These are phyloP conservation scores for Cordyceps javanica DNA, from an alignment of 2,329 filamentous ascomycete species.

Conservation along the genomic window DNA sequence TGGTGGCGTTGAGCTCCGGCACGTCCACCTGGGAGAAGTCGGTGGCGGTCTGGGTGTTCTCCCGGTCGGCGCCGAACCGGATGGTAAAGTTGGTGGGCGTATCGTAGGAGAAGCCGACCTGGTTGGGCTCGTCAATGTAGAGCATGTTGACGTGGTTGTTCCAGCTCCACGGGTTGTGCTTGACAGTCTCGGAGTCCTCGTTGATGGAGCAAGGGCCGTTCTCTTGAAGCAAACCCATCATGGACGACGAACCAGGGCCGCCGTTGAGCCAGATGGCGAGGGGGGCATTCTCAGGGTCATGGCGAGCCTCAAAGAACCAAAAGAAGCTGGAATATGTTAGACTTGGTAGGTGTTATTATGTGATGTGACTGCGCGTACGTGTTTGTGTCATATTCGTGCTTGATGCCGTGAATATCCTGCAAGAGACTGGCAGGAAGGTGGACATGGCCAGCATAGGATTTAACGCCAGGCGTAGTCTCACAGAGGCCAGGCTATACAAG, in stretches of 20 bases:
- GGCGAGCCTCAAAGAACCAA: slow-evolving; percentile 44
- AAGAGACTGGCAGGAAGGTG: slow-evolving; percentile 39
- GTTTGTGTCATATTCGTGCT: slow-evolving; percentile 35
- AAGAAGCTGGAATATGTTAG: slow-evolving; percentile 30
- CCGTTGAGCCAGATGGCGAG: slow-evolving; percentile 62
- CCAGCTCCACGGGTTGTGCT: slow-evolving; percentile 57
- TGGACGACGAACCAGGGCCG: slow-evolving; percentile 55
- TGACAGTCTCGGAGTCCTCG: slow-evolving; percentile 43
- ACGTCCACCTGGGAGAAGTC: slow-evolving; percentile 29
- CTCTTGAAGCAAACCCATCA: slow-evolving; percentile 59
- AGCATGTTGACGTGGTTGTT: slow-evolving; percentile 48
- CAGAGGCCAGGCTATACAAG: slow-evolving; percentile 45
- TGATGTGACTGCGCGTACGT: slow-evolving; percentile 32
- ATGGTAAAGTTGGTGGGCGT: slow-evolving; percentile 56
- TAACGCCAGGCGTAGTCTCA: slow-evolving; percentile 53
- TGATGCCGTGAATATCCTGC: slow-evolving; percentile 38
- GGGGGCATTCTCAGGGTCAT: slow-evolving; percentile 31
- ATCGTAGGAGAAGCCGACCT: slow-evolving; percentile 64
- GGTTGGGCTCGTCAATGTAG: slow-evolving; percentile 57
- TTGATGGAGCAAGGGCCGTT: slow-evolving; percentile 47
- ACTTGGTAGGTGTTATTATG: neutral
- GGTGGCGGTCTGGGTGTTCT: slow-evolving; percentile 33
- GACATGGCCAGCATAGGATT: slow-evolving; percentile 60
- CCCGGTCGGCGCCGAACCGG: slow-evolving; percentile 40
- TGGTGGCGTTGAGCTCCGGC: slow-evolving; percentile 32